A percentile compares a stretch with the other conserved stretches of the same genome.
Conservation (phyloP, 495 filamentous ascomycete genomes). For the Glutinoglossum americanum region DNA sequence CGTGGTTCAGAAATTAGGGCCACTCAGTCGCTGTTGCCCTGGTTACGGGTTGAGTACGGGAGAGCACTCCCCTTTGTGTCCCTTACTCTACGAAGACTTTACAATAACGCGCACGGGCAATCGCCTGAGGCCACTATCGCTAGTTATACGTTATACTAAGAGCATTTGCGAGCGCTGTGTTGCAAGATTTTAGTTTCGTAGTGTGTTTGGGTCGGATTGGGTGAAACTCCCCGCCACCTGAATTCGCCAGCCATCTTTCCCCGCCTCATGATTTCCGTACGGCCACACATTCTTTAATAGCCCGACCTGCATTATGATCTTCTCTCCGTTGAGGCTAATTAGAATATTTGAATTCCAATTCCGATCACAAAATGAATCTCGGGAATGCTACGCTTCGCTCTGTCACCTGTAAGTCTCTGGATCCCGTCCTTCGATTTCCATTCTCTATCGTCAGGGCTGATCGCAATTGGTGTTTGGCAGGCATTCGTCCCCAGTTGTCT, state of each 20-base stretch:
- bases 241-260: not conserved
- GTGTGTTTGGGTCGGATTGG: not conserved
- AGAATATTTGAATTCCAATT: not conserved
- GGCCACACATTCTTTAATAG: not conserved
- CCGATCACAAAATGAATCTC: constrained; percentile 1
- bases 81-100: too few species aligned
- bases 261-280: not conserved
- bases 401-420: not conserved
- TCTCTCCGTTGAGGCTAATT: not conserved
- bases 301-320: not conserved
- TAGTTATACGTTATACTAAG: too few species aligned
- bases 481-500: constrained; percentile 24
- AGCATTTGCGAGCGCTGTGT: too few species aligned
- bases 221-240: not conserved
- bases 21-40: not conserved
- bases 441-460: not conserved
- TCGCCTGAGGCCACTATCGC: too few species aligned
- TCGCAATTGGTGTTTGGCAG: constrained; percentile 8
- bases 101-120: too few species aligned
- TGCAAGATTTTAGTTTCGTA: not conserved
- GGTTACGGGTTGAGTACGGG: not conserved
- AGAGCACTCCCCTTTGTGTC: too few species aligned
- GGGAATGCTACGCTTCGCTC: constrained; percentile 4
- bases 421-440: not conserved
- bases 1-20: too few species aligned